Conservation (phyloP, 106 monocot genomes). For the Apostasia shenzhenica region DNA sequence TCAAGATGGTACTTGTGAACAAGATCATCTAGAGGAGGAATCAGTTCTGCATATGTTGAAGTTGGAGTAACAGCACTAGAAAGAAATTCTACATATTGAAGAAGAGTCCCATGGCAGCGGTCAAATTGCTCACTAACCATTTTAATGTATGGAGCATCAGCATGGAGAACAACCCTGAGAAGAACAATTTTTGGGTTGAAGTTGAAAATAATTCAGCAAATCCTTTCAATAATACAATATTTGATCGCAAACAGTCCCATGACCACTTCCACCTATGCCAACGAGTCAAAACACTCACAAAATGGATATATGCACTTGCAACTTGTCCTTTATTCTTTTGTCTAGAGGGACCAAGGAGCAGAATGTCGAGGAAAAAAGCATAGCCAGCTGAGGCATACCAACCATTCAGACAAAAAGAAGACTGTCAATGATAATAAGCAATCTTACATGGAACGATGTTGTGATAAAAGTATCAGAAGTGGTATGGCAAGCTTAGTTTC, state of each 20-base stretch:
- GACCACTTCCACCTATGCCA: too few relatives aligned
- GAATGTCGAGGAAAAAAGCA: too few relatives aligned
- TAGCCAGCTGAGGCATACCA: too few relatives aligned
- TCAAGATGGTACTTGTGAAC: slow-evolving; percentile 90
- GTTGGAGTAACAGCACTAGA: slow-evolving; percentile 60
- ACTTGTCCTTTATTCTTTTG: too few relatives aligned
- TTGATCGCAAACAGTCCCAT: too few relatives aligned
- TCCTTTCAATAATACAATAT: too few relatives aligned
- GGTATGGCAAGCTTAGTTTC: slow-evolving; percentile 92
- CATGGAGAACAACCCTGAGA: slow-evolving; percentile 76
- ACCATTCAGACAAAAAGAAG: background rate
- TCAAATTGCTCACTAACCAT: slow-evolving; percentile 99
- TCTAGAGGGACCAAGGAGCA: too few relatives aligned
- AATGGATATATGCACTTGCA: too few relatives aligned
- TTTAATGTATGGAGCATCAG: slow-evolving; percentile 84
- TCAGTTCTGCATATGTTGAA: slow-evolving; percentile 59
- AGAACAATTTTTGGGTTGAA: background rate
- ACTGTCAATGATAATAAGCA: background rate
- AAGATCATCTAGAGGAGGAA: slow-evolving; percentile 78
- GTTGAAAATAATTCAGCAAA: background rate
- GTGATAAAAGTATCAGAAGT: slow-evolving; percentile 83
- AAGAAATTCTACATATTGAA: slow-evolving; percentile 98
- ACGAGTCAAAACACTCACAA: too few relatives aligned
- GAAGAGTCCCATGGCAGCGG: slow-evolving; percentile 91
- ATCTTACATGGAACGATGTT: slow-evolving; percentile 87